These are phyloP conservation scores for Cymbopogon flexuosus DNA, from an alignment of 202 grass and related monocot species.

Conservation along the genomic window DNA sequence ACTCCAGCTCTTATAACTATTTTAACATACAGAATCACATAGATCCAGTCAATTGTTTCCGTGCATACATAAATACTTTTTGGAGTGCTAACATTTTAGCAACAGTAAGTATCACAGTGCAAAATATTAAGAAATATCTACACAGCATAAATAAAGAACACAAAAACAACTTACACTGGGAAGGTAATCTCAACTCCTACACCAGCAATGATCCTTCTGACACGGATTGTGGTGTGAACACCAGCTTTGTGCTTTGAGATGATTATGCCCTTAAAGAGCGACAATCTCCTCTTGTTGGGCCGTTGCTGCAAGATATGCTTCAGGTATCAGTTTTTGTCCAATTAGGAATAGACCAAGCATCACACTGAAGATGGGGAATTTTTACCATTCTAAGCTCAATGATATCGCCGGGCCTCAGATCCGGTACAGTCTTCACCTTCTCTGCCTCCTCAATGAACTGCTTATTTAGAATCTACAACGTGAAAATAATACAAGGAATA, in stretches of 20 bases:
- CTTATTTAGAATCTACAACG: conserved; percentile 84
- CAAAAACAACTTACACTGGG: conserved; percentile 76
- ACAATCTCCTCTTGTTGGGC: conserved; percentile 85
- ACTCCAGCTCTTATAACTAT: not conserved
- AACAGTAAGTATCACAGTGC: not conserved
- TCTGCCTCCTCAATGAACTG: conserved; percentile 75
- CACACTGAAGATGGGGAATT: not conserved
- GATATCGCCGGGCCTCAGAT: conserved; percentile 84
- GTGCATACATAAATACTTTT: not conserved
- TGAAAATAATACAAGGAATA: conserved; percentile 27
- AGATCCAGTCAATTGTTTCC: not conserved
- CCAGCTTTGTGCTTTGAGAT: conserved; percentile 88
- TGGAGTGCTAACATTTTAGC: not conserved
- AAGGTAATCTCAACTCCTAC: conserved; percentile 93
- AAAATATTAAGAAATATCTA: conserved; percentile 6
- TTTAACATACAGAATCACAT: not conserved
- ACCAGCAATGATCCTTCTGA: conserved; percentile 92
- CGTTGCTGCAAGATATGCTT: conserved; percentile 57
- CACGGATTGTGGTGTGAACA: conserved; percentile 89
- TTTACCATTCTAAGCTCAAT: conserved; percentile 88
- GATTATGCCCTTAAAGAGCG: conserved; percentile 91
- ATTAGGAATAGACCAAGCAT: conserved; percentile 1
- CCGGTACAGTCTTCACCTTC: conserved; percentile 72
- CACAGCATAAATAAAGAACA: not conserved
- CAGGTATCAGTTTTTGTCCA: conserved; percentile 12